Evolutionary conservation across 139 green algal species (phyloP).

Genomic region (Chlorella sp.): DNA sequence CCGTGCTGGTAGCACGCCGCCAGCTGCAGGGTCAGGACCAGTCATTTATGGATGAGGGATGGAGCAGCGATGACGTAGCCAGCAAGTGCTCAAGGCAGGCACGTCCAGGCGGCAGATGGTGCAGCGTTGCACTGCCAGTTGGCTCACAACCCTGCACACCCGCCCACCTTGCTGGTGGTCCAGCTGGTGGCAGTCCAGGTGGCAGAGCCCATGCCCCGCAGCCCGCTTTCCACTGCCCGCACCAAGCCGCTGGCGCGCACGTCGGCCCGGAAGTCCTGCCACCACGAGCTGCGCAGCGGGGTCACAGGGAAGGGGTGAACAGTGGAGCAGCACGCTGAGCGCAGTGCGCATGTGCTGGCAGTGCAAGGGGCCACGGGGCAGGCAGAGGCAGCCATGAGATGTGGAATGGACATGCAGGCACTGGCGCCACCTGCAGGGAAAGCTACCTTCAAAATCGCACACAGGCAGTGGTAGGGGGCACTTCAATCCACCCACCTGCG

Average conservation of each 20-base stretch:
- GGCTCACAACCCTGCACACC: neutral
- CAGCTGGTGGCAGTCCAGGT: constrained; percentile 48
- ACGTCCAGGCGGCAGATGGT: no score
- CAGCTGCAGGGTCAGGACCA: constrained; percentile 23
- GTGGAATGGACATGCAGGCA: no score
- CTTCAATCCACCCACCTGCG: constrained; percentile 9
- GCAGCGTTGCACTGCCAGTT: no score
- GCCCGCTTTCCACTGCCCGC: constrained; percentile 56
- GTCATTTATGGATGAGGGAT: no score
- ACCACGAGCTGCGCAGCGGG: constrained; percentile 50
- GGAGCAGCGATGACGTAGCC: no score
- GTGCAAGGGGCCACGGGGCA: neutral
- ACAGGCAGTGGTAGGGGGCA: no score
- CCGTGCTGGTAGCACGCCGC: constrained; percentile 43
- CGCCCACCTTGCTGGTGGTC: constrained; percentile 40
- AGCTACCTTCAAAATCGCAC: no score
- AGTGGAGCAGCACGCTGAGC: neutral
- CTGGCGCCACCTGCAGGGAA: no score
- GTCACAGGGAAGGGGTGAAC: no score
- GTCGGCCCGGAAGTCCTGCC: constrained; percentile 60
- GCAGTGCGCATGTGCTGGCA: neutral
- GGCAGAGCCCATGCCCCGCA: constrained; percentile 47
- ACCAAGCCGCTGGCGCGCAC: constrained; percentile 63
- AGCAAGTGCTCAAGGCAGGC: no score
- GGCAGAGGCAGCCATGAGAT: neutral